Conservation (phyloP, 176 grass and related monocot species). For the Rhynchospora pubera region DNA sequence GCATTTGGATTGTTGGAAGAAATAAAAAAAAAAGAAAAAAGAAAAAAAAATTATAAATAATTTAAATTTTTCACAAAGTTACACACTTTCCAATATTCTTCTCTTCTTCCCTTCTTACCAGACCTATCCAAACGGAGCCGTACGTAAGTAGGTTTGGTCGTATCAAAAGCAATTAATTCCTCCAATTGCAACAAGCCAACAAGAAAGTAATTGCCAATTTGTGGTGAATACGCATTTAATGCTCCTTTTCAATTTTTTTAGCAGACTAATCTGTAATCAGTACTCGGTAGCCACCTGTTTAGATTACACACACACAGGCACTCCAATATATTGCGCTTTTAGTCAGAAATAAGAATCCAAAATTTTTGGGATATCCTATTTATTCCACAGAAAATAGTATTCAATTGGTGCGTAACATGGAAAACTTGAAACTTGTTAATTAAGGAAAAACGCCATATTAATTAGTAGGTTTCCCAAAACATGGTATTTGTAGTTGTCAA, state of each 20-base stretch:
- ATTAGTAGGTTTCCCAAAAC: background rate
- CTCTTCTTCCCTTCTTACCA: no score
- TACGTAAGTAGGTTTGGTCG: background rate
- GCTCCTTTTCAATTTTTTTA: background rate
- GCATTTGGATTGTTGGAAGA: no score
- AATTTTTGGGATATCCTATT: background rate
- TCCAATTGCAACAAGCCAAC: background rate
- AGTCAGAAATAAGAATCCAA: background rate
- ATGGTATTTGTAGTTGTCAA: background rate
- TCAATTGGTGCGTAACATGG: background rate
- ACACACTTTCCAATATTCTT: no score
- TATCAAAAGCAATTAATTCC: background rate
- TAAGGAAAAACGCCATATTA: no score
- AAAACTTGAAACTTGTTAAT: no score
- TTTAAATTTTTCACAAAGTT: no score
- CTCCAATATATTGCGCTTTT: background rate
- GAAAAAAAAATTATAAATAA: no score
- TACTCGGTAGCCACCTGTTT: no score
- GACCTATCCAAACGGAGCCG: no score
- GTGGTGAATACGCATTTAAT: background rate
- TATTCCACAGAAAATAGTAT: background rate
- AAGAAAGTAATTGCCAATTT: background rate
- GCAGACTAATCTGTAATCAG: background rate
- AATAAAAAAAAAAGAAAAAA: no score
- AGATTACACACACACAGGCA: no score